Evolutionary conservation across 1,284 basidiomycete genomes (phyloP), one percentile per base, ranked within the genome.

Genomic region (Irpex sp.): DNA sequence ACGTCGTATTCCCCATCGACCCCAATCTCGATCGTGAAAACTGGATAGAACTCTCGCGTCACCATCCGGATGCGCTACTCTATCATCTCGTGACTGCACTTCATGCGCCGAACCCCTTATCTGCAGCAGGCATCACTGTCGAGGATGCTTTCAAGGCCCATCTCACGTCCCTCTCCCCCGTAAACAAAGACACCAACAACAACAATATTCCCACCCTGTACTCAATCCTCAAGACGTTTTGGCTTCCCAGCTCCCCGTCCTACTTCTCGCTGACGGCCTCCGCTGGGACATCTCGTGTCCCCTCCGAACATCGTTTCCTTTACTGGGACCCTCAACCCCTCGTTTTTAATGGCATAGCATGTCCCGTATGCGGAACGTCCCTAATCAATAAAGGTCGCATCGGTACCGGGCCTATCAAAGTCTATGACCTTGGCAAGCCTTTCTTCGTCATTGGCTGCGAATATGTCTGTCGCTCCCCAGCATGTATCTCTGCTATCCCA

Each of bases 401-500:
- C 72, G 82, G 78, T 63, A 82, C 83, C 0, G 89, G 89, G 0
- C 89, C 89, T 0, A 76, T 91, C 71, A 90, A 89, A 68, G 81
- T 91, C 3, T 88, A 90, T 70, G 89, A 92, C 68, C 82, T 92
- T 51, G 85, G 87, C 64, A 84, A 84, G 65, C 88, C 89, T 1
- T 92, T 92, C 76, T 92, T 87, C 71, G 82, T 92, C 70, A 90
- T 92, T 51, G 89, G 87, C n/a, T 89, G 89, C 70, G 87, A 89
- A 71, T 92, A 92, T 65, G 77, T 81, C 2, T 92, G 89, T 71
- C 81, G 78, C 61, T 84, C 81, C 34, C 60, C 73, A 0, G 55
- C 74, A 9, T 88, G 84, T 74, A 36, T 88, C 83, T 72, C 66
- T 76, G 37, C 71, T 75, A 17, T 70, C 72, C 26, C 74, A 74